Conservation (phyloP, 805 yeast species). For the Torulaspora delbrueckii region DNA sequence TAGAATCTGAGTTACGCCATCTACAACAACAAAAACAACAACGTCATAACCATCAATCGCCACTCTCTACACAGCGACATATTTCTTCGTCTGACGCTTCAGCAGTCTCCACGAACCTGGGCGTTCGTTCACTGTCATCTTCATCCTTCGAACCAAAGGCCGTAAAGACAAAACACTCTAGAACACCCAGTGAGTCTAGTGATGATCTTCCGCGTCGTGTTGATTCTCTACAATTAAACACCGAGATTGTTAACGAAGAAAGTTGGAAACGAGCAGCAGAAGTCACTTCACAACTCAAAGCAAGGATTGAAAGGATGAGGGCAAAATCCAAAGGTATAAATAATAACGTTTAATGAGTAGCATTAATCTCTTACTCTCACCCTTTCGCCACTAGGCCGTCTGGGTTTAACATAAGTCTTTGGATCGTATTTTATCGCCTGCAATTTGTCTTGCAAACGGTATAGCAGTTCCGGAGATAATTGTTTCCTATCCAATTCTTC, state of each 20-base stretch:
- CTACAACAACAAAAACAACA: conserved; percentile 3
- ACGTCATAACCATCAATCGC: conserved; percentile 1
- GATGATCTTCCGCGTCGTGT: conserved; percentile 32
- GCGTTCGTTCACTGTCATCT: conserved; percentile 19
- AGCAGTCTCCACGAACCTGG: conserved; percentile 16
- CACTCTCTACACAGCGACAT: conserved; percentile 7
- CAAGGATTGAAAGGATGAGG: conserved; percentile 85
- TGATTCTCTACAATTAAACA: conserved; percentile 24
- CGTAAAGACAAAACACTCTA: conserved; percentile 9
- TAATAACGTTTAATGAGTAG: conserved; percentile 3
- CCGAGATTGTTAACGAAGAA: conserved; percentile 47
- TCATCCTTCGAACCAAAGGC: conserved; percentile 16
- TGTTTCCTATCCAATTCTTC: conserved; percentile 5
- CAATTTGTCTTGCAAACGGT: conserved; percentile 1
- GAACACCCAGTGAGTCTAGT: conserved; percentile 26
- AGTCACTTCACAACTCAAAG: conserved; percentile 79
- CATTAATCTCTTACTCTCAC: not conserved
- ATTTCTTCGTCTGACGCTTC: conserved; percentile 15
- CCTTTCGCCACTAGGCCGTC: not conserved
- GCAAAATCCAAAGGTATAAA: conserved; percentile 42
- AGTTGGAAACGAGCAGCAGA: conserved; percentile 89
- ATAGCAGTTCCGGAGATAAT: conserved; percentile 3
- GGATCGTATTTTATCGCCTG: conserved; percentile 1
- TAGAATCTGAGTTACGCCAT: conserved; percentile 11
- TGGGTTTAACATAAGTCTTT: conserved; percentile 4